These are phyloP conservation scores for Ascochyta lentis DNA, from an alignment of 2,329 filamentous ascomycete genomes.

Conservation along the genomic window DNA sequence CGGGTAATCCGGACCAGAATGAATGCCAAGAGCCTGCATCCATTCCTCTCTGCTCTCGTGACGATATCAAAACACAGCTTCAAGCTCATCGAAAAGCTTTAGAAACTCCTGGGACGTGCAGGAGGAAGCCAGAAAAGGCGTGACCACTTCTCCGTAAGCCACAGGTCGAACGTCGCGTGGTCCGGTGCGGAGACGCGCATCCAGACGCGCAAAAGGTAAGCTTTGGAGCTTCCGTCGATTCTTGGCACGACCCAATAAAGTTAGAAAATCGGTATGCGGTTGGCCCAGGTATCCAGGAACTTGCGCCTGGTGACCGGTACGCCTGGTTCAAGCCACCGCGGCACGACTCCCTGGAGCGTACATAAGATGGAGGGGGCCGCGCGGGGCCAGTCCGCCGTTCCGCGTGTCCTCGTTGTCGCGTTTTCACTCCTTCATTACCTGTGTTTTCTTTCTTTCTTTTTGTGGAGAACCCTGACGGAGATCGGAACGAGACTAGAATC, in stretches of 20 bases:
- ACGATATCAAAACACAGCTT: constrained; percentile 2
- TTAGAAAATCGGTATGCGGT: constrained; percentile 13
- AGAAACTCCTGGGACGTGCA: neutral
- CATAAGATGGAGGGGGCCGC: constrained; percentile 11
- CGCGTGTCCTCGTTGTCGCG: neutral
- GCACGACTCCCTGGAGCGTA: constrained; percentile 1
- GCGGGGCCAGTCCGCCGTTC: constrained; percentile 2
- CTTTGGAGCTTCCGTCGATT: constrained; percentile 8
- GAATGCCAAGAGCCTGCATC: constrained; percentile 4
- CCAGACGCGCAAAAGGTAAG: neutral
- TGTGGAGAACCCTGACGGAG: constrained; percentile 6
- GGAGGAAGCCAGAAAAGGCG: neutral
- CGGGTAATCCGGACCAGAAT: constrained; percentile 10
- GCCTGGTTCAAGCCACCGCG: constrained; percentile 17
- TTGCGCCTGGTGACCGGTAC: constrained; percentile 11
- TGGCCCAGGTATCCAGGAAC: constrained; percentile 13
- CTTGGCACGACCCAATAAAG: constrained; percentile 6
- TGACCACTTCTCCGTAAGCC: neutral
- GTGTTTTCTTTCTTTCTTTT: neutral
- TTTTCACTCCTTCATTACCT: neutral
- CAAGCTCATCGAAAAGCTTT: neutral
- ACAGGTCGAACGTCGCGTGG: neutral
- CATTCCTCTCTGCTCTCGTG: constrained; percentile 10
- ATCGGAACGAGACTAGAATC: neutral
- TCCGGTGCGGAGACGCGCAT: neutral